Base-by-base conservation (phyloP, 176 grass and related monocot genomes). In the Aegilops speltoides region DNA sequence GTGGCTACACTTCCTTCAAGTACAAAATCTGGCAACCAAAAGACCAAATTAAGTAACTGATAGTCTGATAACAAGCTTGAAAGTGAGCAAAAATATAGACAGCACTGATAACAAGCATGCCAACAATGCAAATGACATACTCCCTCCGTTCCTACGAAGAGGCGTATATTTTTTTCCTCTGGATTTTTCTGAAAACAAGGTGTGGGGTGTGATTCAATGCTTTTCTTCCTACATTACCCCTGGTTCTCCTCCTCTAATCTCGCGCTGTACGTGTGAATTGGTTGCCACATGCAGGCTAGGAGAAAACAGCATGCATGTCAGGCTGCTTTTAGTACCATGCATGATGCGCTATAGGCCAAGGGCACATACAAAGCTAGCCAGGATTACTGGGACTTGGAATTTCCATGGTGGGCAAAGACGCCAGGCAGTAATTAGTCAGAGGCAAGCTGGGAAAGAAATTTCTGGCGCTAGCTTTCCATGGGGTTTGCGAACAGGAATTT, bases 1-100 rank as follows among this genome's bases (percentile, higher is more conserved):
- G 97, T 99, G 36, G 92, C 90, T 34, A 86, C 86, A 91, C 97
- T 99, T 84, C 97, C 97, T 96, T 97, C 97, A 57, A 99, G 97
- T 61, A 99, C 97, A 91, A 90, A 99, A 81, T 99, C 97, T 99
- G 92, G 72, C 78, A 98, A 43, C 87, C 2, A 10, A 71, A 64
- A 31, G 74, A 85, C 17, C 64, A 62, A 81, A 71, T 34, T 64
- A n/a, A 14, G 40, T 70, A 54, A 40, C 1, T 76, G 17, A 84
- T 40, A 75, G 40, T 41, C 1, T 76, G 26, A 84, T 52, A 61
- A 75, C 59, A 83, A 45, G 22, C 29, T 81, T 48, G 7, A 79
- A 74, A 36, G 16, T 28, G 60, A 22, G 6, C 2, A 0, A 25
- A 34, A 76, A 59, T 7, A 81, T 23, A 57, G 11, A 52, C 46